phyloP scores from a whole-genome alignment of 805 yeast species.

The Wickerhamomyces pijperi region DNA sequence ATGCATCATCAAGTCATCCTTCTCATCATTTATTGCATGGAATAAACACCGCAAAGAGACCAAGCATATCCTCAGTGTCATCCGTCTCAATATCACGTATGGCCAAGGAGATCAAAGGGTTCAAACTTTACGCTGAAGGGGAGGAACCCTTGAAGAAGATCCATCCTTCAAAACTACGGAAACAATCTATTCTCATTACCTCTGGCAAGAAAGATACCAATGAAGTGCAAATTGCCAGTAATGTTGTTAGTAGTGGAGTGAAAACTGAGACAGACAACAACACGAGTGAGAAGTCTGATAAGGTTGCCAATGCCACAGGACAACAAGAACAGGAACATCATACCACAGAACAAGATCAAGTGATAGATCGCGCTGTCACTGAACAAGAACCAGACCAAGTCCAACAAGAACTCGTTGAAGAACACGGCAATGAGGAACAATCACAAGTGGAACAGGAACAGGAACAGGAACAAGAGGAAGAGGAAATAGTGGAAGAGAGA shows the following conservation, averaged over 20 bases:
- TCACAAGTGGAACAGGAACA: background rate
- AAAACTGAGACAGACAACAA: too few species aligned
- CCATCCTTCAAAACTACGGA: background rate
- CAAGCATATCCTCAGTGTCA: background rate
- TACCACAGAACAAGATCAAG: too few species aligned
- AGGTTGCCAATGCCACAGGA: too few species aligned
- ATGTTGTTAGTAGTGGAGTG: too few species aligned
- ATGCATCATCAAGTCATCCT: too few species aligned
- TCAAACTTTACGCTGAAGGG: slow-evolving; percentile 1
- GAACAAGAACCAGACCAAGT: too few species aligned
- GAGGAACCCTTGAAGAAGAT: background rate
- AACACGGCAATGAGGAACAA: slow-evolving; percentile 1
- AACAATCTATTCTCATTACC: too few species aligned
- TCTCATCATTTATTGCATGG: too few species aligned
- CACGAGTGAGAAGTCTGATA: too few species aligned
- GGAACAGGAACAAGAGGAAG: slow-evolving; percentile 10
- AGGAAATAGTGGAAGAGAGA: slow-evolving; percentile 16
- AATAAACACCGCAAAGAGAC: too few species aligned
- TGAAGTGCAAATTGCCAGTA: background rate
- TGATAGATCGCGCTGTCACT: too few species aligned
- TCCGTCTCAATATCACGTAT: background rate
- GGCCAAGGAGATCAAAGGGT: slow-evolving; percentile 2
- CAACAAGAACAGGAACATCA: too few species aligned
- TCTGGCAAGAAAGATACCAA: background rate
- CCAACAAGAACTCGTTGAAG: slow-evolving; percentile 1